These are phyloP conservation scores for Epichloe scottii DNA, from an alignment of 2,329 filamentous ascomycete genomes.

Conservation along the genomic window DNA sequence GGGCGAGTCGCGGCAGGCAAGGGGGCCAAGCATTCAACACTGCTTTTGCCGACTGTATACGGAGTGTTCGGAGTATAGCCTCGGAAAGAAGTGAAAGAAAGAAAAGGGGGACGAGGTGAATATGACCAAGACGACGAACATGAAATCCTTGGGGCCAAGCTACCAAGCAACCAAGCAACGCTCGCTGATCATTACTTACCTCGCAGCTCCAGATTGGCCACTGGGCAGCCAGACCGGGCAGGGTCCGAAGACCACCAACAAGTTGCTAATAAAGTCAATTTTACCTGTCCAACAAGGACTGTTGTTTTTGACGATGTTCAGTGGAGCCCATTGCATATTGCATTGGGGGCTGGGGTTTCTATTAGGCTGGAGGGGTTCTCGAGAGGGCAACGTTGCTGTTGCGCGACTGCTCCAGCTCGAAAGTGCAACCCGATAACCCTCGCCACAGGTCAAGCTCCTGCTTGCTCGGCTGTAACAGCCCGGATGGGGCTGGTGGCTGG, in stretches of 20 bases:
- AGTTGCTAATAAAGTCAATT: neutral
- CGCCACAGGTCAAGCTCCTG: neutral
- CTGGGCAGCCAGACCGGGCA: neutral
- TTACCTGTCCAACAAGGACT: neutral
- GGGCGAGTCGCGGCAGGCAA: neutral
- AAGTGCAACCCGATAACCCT: too few relatives aligned
- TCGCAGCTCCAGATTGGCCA: neutral
- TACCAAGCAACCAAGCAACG: neutral
- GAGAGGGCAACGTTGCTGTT: too few relatives aligned
- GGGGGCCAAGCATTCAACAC: neutral
- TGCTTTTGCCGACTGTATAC: too few relatives aligned
- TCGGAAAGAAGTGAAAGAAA: too few relatives aligned
- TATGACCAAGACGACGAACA: neutral
- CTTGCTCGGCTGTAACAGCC: neutral
- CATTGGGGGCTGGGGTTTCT: too few relatives aligned
- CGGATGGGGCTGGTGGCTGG: neutral
- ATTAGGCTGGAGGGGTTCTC: too few relatives aligned
- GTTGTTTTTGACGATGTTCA: neutral
- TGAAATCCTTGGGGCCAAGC: neutral
- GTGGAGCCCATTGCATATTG: neutral
- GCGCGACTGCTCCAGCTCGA: too few relatives aligned
- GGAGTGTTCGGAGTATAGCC: too few relatives aligned
- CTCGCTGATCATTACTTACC: neutral
- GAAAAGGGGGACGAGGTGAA: neutral
- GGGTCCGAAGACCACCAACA: neutral